Evolutionary conservation across 1,284 basidiomycete species (phyloP).

Genomic region (Cerrena zonata): DNA sequence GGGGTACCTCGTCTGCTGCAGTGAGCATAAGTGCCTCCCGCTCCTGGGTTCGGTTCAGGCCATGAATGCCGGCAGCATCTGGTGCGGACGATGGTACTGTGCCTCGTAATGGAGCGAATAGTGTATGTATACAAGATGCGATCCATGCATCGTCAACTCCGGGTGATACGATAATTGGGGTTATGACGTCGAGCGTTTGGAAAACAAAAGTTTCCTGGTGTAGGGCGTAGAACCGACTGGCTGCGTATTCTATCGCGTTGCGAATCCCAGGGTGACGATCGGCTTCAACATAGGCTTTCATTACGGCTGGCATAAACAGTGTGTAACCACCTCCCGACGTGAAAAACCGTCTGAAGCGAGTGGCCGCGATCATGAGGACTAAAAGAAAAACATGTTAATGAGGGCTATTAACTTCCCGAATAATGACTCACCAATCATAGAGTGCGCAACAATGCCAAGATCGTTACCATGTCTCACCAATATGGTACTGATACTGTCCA

Average conservation of each 20-base stretch:
- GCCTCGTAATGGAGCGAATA: constrained; percentile 51
- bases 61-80: constrained; percentile 64
- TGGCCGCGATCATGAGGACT: constrained; percentile 67
- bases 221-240: constrained; percentile 68
- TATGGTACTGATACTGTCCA: constrained; percentile 67
- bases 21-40: constrained; percentile 65
- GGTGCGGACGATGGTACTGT: constrained; percentile 34
- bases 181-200: constrained; percentile 62
- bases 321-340: constrained; percentile 66
- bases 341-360: constrained; percentile 72
- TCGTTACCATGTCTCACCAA: constrained; percentile 63
- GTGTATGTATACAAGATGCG: constrained; percentile 44
- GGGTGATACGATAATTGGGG: constrained; percentile 49
- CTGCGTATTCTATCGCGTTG: constrained; percentile 66
- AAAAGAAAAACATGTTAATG: constrained; percentile 8
- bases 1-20: constrained; percentile 63
- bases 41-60: constrained; percentile 63
- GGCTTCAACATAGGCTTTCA: constrained; percentile 63
- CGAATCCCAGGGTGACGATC: constrained; percentile 51
- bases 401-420: not conserved
- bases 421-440: constrained; percentile 54
- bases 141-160: constrained; percentile 45
- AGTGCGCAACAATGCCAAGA: constrained; percentile 66
- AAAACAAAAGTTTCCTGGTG: constrained; percentile 75
- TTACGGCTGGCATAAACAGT: constrained; percentile 64